Base-by-base conservation (phyloP, 352 stramenopile genomes). In the Albugo candida region DNA sequence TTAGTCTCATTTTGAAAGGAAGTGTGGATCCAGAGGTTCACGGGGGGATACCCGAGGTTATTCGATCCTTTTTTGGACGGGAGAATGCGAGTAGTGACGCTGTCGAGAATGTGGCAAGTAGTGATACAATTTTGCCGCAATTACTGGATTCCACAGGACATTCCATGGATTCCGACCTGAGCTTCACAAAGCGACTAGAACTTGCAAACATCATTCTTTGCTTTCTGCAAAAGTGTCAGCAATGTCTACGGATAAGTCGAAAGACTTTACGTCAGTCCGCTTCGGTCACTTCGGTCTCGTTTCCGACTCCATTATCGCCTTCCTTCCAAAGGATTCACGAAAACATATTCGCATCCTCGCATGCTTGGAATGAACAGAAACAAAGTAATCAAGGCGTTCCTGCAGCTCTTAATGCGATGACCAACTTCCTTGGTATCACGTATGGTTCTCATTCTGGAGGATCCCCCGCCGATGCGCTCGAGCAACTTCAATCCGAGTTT, bases 21-120 rank as follows among this genome's bases (percentile, higher is more conserved):
- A 87, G 74, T 21, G 73, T 87, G 5, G 70, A 87, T 52, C 83
- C 74, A 0, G 70, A 87, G 37, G 74, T 87, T 10, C 67, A 87
- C 44, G 74, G 74, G 20, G 74, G 74, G 10, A 63, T 82, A 11
- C 71, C 74, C 0, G 74, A 87, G 54, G 67, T 87, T 0, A 63
- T 87, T 41, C 67, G 80, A 14, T 71, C 67, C 0, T 87, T 87
- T 40, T 60, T 87, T n/a, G 0, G 52, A 50, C 0, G 38, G 42
- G 2, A 31, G 21, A 12, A 0, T 27, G 14, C 14, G 11, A 27
- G 0, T 8, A 10, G 36, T n/a, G 13, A n/a, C 48, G 21, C 17
- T 17, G 3, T 3, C 10, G 20, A 3, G 18, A 41, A 47, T 10
- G 12, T 36, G 0, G 14, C 38, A 11, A 12, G 36, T 1, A 11